These are phyloP conservation scores for Colletotrichum agaves DNA, from an alignment of 2,329 filamentous ascomycete species.

Conservation along the genomic window DNA sequence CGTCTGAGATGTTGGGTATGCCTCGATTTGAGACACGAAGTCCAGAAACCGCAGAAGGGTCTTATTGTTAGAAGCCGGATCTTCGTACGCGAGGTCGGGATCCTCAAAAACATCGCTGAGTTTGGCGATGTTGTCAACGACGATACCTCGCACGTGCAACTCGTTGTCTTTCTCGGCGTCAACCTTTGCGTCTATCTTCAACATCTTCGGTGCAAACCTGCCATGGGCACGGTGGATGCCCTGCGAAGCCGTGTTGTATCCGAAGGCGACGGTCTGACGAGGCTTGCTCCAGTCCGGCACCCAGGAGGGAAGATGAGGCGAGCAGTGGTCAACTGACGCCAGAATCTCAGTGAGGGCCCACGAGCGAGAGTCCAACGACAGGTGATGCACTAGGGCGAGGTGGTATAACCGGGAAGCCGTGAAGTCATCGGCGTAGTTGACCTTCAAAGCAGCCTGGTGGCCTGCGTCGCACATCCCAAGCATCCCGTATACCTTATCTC, in stretches of 20 bases:
- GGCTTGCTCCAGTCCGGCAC: conserved; percentile 27
- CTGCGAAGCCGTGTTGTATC: neutral
- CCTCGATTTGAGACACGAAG: neutral
- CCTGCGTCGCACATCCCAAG: conserved; percentile 3
- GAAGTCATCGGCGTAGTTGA: conserved; percentile 8
- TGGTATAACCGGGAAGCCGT: neutral
- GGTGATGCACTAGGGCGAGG: neutral
- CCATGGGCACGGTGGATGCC: neutral
- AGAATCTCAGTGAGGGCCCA: neutral
- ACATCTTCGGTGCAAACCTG: neutral
- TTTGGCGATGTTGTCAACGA: neutral
- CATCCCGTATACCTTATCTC: conserved; percentile 29
- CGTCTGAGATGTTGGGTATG: neutral
- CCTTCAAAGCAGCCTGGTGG: neutral
- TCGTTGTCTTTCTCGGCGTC: neutral
- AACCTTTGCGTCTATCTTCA: neutral
- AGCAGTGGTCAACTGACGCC: conserved; percentile 15
- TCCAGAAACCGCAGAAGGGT: neutral
- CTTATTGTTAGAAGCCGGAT: conserved; percentile 42
- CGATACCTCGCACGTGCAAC: neutral
- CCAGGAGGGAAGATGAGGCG: conserved; percentile 21
- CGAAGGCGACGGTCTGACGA: conserved; percentile 2
- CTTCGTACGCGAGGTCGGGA: conserved; percentile 37
- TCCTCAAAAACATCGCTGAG: neutral
- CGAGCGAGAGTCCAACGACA: neutral